Percentiles rank a stretch among this genome's conserved stretches.
phyloP scores from a whole-genome alignment of 1,139 yeast genomes.

The Eremothecium coryli region DNA sequence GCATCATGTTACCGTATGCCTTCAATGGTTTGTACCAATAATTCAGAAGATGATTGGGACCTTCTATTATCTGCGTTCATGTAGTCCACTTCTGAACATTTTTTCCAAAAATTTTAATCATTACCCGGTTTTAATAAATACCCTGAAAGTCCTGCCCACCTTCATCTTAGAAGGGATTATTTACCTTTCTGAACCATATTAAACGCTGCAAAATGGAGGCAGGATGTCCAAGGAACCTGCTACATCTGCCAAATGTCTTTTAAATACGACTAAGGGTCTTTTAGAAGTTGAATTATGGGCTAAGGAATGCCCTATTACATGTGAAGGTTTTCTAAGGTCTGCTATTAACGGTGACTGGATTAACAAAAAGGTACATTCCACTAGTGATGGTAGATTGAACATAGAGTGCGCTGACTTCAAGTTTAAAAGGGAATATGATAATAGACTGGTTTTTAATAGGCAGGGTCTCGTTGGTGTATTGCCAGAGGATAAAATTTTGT shows the following conservation, averaged over 20 bases:
- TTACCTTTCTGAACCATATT: too few species aligned
- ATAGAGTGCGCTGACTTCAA: conserved; percentile 22
- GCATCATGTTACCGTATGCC: too few species aligned
- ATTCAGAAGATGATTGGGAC: too few species aligned
- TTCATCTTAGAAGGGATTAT: too few species aligned
- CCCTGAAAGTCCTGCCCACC: too few species aligned
- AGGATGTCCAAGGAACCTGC: conserved; percentile 41
- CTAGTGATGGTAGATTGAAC: conserved; percentile 10
- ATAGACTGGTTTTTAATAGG: conserved; percentile 43
- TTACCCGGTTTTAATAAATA: too few species aligned
- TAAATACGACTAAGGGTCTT: conserved; percentile 52
- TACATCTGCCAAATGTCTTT: conserved; percentile 50
- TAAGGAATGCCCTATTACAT: conserved; percentile 50
- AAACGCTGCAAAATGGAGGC: too few species aligned
- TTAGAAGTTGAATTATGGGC: conserved; percentile 63
- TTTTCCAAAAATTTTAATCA: too few species aligned
- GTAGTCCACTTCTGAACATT: too few species aligned
- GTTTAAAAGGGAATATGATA: conserved; percentile 50
- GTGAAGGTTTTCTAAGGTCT: conserved; percentile 41
- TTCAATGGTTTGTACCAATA: too few species aligned
- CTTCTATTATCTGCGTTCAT: too few species aligned
- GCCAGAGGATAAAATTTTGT: conserved; percentile 35
- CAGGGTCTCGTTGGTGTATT: conserved; percentile 36
- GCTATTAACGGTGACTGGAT: conserved; percentile 40
- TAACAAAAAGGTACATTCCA: conserved; percentile 31